A percentile compares a stretch with the other conserved stretches of the same genome.
Conservation (phyloP, 2,329 filamentous ascomycete species). For the Coniosporium tulheliwenetii region DNA sequence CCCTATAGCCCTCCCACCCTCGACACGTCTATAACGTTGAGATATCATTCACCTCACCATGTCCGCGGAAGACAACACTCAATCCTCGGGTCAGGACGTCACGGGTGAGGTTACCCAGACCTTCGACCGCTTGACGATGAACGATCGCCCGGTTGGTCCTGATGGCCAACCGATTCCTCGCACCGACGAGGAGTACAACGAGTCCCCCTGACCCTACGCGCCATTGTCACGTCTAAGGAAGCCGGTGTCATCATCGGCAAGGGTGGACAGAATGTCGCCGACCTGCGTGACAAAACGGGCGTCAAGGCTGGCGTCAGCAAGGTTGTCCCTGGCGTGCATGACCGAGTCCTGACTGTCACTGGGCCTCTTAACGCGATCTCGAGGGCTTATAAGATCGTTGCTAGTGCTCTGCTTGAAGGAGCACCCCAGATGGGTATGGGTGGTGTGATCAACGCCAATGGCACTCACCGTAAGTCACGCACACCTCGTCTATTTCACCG, state of each 20-base stretch:
- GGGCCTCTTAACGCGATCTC: constrained; percentile 78
- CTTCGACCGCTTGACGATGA: constrained; percentile 23
- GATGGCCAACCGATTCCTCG: constrained; percentile 71
- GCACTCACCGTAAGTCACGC: constrained; percentile 75
- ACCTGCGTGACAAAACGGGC: constrained; percentile 90
- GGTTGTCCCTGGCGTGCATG: constrained; percentile 92
- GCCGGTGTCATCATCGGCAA: constrained; percentile 98
- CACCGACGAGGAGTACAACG: constrained; percentile 93
- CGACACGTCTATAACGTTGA: too few species aligned
- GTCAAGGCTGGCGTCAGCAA: constrained; percentile 98
- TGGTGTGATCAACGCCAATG: constrained; percentile 69
- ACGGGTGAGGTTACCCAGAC: constrained; percentile 21
- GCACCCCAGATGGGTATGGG: constrained; percentile 95
- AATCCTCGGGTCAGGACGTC: constrained; percentile 17
- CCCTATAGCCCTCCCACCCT: too few species aligned
- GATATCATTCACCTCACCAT: constrained; percentile 11
- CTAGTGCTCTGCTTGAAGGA: constrained; percentile 79
- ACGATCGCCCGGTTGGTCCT: constrained; percentile 22
- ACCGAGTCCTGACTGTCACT: constrained; percentile 90
- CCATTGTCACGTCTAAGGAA: constrained; percentile 97
- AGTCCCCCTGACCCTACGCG: constrained; percentile 87
- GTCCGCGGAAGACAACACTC: constrained; percentile 22
- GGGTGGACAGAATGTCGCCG: constrained; percentile 93
- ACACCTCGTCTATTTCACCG: too few species aligned
- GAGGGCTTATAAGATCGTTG: constrained; percentile 85